These are phyloP conservation scores for Schizosaccharomyces octosporus DNA, from an alignment of 805 yeast genomes.

Conservation along the genomic window DNA sequence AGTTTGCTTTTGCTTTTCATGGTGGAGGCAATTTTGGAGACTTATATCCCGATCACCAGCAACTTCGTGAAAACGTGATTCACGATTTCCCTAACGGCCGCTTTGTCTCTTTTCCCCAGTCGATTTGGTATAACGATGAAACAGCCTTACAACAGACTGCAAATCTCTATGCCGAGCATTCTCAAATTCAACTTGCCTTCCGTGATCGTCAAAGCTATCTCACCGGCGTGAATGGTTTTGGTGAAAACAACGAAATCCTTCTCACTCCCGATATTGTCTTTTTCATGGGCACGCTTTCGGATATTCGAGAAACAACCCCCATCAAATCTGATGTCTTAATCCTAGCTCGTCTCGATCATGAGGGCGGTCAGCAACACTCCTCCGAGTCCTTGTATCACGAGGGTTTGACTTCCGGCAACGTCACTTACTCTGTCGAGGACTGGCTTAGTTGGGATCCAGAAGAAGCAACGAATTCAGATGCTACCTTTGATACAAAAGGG, in stretches of 20 bases:
- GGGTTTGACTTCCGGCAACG: neutral
- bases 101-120: neutral
- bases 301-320: neutral
- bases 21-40: conserved; percentile 2
- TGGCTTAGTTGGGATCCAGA: neutral
- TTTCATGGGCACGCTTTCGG: neutral
- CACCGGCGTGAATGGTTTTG: neutral
- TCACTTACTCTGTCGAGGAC: neutral
- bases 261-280: conserved; percentile 2
- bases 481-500: neutral
- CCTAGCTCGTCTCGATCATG: neutral
- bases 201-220: neutral
- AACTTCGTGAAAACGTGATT: neutral
- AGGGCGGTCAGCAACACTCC: neutral
- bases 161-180: neutral
- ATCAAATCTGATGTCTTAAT: neutral
- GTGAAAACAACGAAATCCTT: neutral
- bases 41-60: neutral
- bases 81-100: neutral
- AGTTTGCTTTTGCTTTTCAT: neutral
- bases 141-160: neutral
- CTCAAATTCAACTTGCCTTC: neutral
- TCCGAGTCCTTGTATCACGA: neutral
- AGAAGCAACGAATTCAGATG: neutral
- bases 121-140: neutral